These are phyloP conservation scores for Trypanosoma congolense DNA, from an alignment of 208 protist species.

Conservation along the genomic window DNA sequence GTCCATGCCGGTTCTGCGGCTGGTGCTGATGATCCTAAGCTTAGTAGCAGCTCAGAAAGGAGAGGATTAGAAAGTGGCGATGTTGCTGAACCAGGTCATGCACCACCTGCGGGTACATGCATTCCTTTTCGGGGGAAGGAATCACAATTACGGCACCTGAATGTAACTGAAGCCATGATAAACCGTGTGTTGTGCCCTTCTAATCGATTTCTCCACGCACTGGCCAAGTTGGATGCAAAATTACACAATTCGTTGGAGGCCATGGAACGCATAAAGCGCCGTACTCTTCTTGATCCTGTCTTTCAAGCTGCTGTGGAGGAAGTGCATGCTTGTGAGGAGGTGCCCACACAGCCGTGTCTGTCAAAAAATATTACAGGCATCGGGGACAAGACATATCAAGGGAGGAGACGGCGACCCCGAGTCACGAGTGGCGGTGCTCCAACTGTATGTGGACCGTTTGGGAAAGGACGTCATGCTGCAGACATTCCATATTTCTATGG, in stretches of 20 bases:
- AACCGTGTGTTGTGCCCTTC: conserved; percentile 59
- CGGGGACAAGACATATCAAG: neutral
- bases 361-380: conserved; percentile 8
- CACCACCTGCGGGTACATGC: too few species aligned
- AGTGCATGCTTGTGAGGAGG: conserved; percentile 48
- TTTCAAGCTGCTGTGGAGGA: conserved; percentile 71
- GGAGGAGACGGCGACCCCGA: conserved; percentile 8
- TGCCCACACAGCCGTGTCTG: conserved; percentile 32
- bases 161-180: conserved; percentile 30
- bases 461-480: conserved; percentile 35
- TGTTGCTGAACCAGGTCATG: too few species aligned
- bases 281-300: conserved; percentile 51
- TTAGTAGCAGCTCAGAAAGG: too few species aligned
- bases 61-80: too few species aligned
- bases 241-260: conserved; percentile 42
- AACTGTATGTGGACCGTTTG: conserved; percentile 21
- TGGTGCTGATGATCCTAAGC: neutral
- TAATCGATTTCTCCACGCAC: conserved; percentile 58
- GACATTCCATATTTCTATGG: conserved; percentile 79
- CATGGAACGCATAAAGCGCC: conserved; percentile 73
- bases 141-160: conserved; percentile 5
- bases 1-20: neutral
- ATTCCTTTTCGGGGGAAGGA: too few species aligned
- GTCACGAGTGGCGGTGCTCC: conserved; percentile 3
- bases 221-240: conserved; percentile 35